Evolutionary conservation across 345 rosid genomes (phyloP).

Genomic region (Lepidium didymum): DNA sequence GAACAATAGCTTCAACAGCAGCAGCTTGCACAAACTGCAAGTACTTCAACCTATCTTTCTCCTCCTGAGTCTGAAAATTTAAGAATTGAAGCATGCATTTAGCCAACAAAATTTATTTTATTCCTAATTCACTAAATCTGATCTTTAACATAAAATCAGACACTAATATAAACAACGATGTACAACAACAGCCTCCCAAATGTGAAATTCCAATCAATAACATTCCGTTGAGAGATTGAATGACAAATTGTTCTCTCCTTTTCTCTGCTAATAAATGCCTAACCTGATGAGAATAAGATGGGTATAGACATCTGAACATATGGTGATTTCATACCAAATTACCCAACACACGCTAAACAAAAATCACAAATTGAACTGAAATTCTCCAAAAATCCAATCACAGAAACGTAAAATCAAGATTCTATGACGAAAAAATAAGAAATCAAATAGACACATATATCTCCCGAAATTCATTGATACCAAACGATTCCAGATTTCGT

Average conservation of each 20-base stretch:
- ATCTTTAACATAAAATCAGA: neutral
- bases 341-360: neutral
- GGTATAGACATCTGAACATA: neutral
- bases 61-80: slow-evolving; percentile 23
- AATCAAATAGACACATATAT: neutral
- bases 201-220: neutral
- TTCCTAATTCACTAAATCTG: neutral
- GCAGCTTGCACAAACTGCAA: slow-evolving; percentile 80
- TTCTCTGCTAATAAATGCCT: neutral
- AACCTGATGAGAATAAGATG: neutral
- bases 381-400: neutral
- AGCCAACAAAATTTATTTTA: neutral
- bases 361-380: neutral
- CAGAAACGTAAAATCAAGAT: neutral
- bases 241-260: neutral
- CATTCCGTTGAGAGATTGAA: neutral
- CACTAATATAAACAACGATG: neutral
- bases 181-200: neutral
- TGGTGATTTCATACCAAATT: neutral
- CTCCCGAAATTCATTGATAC: neutral
- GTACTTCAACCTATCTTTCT: slow-evolving; percentile 56
- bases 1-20: slow-evolving; percentile 44
- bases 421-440: neutral
- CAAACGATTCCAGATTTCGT: neutral
- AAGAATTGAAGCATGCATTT: neutral